Evolutionary conservation across 108 stramenopile species (phyloP).

Genomic region (Nitzschia putrida): DNA sequence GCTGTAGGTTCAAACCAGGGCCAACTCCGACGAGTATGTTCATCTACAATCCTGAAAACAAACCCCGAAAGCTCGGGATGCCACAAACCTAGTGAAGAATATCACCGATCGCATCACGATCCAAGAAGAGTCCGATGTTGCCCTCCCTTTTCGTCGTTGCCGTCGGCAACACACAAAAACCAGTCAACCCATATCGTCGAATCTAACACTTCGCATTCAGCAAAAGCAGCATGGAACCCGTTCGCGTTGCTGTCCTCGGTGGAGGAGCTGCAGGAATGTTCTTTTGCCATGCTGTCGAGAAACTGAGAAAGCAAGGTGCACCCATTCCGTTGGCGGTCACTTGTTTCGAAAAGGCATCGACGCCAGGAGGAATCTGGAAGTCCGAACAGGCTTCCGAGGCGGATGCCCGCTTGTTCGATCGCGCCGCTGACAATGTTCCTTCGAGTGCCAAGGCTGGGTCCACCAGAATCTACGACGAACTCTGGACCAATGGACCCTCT

Average conservation of each 20-base stretch:
- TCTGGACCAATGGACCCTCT: constrained; percentile 63
- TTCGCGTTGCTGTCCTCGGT: constrained; percentile 45
- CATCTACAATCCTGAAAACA: too few relatives aligned
- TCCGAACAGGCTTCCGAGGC: constrained; percentile 1
- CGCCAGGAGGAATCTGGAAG: constrained; percentile 52
- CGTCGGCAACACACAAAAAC: too few relatives aligned
- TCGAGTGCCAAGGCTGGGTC: not conserved
- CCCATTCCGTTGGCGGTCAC: constrained; percentile 5
- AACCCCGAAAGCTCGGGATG: too few relatives aligned
- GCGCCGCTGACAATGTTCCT: constrained; percentile 17
- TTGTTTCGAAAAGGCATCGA: constrained; percentile 36
- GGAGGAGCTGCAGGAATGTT: constrained; percentile 64
- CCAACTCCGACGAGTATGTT: too few relatives aligned
- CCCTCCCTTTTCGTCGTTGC: too few relatives aligned
- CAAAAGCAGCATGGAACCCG: not conserved
- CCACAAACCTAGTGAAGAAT: too few relatives aligned
- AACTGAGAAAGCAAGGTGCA: constrained; percentile 14
- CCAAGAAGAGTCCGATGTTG: too few relatives aligned
- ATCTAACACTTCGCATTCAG: too few relatives aligned
- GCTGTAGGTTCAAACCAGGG: too few relatives aligned
- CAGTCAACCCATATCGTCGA: too few relatives aligned
- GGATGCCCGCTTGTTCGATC: not conserved
- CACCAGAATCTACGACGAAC: constrained; percentile 48
- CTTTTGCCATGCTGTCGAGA: constrained; percentile 53
- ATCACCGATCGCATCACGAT: too few relatives aligned